Base-by-base conservation (phyloP, 1,284 basidiomycete genomes). In the Marasmius tenuissimus region DNA sequence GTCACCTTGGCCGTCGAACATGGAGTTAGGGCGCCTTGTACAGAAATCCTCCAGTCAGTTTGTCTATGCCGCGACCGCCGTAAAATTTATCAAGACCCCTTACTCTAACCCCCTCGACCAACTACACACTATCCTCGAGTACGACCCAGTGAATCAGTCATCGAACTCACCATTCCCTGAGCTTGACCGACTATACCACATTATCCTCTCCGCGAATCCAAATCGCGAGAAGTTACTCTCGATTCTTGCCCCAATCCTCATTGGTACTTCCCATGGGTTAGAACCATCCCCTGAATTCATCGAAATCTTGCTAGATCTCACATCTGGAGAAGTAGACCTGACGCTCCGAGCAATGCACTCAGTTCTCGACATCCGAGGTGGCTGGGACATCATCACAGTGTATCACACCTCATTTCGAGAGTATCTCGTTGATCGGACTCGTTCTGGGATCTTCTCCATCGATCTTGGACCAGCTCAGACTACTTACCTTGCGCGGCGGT, bases 1-100 rank as follows among this genome's bases (percentile, higher is more conserved):
- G 5, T 12, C 57, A 10, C 47, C 59, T 20, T 72, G 72, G 71
- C 69, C 70, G 6, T 59, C 63, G 0, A 12, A 57, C 0, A n/a
- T 33, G 1, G 65, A 61, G 8, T 54, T 72, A 20, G 51, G 63
- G 0, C 42, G 51, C 0, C 57, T 74, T 1, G 67, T 70, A 4
- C 4, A 52, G 1, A 65, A 66, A 39, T 60, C 71, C 3, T 67
- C 68, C n/a, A 68, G 69, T 3, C 70, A 70, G 60, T 74, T 73
- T 39, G 69, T 72, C 52, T 74, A 71, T 58, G 68, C 69, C 7
- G 63, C 66, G 5, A 70, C 68, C 5, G 66, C 71, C n/a, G 51
- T 72, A 3, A 68, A 68, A 49, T 74, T 66, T 55, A 50, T 74
- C 35, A 61, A 14, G 11, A 45, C 53, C 9, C 42, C 48, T 39